Conservation (phyloP, 306 rosid genomes). For the Lathyrus oleraceus region DNA sequence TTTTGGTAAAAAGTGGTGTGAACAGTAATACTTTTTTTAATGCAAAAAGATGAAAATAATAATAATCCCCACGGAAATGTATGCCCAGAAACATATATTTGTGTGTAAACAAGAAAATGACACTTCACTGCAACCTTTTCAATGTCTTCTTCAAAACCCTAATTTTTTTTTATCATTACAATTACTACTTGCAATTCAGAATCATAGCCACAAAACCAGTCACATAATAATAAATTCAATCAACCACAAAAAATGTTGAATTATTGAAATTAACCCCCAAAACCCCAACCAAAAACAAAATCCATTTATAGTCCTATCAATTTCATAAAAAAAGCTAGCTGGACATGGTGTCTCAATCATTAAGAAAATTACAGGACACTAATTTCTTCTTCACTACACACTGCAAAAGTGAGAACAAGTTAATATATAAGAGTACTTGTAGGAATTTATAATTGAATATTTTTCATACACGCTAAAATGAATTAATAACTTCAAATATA, state of each 20-base stretch:
- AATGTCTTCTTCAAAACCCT: slow-evolving; percentile 52
- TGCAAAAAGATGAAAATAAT: not conserved
- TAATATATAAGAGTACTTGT: not conserved
- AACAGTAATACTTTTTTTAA: slow-evolving; percentile 24
- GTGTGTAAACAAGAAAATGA: slow-evolving; percentile 63
- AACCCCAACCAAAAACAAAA: slow-evolving; percentile 11
- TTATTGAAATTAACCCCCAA: not conserved
- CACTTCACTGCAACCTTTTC: slow-evolving; percentile 84
- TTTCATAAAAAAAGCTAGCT: slow-evolving; percentile 24
- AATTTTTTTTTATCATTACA: slow-evolving; percentile 35
- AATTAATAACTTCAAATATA: slow-evolving; percentile 8
- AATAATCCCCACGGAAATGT: slow-evolving; percentile 77
- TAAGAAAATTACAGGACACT: slow-evolving; percentile 22
- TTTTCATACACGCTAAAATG: not conserved
- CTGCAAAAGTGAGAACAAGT: slow-evolving; percentile 22
- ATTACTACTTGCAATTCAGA: slow-evolving; percentile 17
- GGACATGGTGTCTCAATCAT: slow-evolving; percentile 34
- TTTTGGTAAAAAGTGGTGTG: slow-evolving; percentile 36
- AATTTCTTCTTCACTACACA: slow-evolving; percentile 21
- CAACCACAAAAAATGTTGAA: not conserved
- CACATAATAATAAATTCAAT: slow-evolving; percentile 10
- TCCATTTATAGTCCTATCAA: slow-evolving; percentile 22
- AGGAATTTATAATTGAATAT: not conserved
- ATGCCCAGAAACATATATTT: slow-evolving; percentile 48
- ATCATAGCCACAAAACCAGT: slow-evolving; percentile 33